Conservation (phyloP, 2,329 filamentous ascomycete species). For the Mollisia scopiformis region DNA sequence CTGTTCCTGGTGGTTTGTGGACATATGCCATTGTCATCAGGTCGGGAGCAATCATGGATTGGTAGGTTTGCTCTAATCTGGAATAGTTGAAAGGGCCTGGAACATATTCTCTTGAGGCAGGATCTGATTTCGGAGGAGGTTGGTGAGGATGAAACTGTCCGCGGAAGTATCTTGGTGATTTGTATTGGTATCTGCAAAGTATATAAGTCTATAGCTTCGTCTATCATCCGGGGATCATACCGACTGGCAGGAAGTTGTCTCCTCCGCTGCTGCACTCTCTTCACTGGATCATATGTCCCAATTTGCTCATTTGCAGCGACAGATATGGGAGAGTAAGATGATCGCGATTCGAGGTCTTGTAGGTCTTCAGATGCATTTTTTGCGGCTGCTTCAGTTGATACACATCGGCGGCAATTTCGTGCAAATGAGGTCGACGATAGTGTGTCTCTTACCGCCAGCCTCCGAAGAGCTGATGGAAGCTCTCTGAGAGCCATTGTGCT, state of each 20-base stretch:
- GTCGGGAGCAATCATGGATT: conserved; percentile 83
- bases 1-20: conserved; percentile 79
- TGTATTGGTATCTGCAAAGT: conserved; percentile 81
- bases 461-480: conserved; percentile 33
- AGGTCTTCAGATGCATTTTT: conserved; percentile 32
- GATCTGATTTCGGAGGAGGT: conserved; percentile 83
- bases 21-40: conserved; percentile 87
- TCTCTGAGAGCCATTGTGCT: conserved; percentile 37
- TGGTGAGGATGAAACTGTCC: conserved; percentile 93
- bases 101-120: conserved; percentile 82
- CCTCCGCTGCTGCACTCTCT: conserved; percentile 43
- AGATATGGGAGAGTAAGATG: conserved; percentile 42
- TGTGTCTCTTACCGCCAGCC: conserved; percentile 29
- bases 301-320: conserved; percentile 39
- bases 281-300: conserved; percentile 51
- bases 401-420: conserved; percentile 30
- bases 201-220: conserved; percentile 1
- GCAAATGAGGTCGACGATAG: conserved; percentile 16
- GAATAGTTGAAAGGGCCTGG: conserved; percentile 90
- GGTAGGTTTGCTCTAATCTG: conserved; percentile 87
- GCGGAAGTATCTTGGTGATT: conserved; percentile 91
- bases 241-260: conserved; percentile 42
- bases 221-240: conserved; percentile 30
- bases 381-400: conserved; percentile 31
- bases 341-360: conserved; percentile 49